Conservation (phyloP, 2,329 filamentous ascomycete species). For the Phialophora tarda region DNA sequence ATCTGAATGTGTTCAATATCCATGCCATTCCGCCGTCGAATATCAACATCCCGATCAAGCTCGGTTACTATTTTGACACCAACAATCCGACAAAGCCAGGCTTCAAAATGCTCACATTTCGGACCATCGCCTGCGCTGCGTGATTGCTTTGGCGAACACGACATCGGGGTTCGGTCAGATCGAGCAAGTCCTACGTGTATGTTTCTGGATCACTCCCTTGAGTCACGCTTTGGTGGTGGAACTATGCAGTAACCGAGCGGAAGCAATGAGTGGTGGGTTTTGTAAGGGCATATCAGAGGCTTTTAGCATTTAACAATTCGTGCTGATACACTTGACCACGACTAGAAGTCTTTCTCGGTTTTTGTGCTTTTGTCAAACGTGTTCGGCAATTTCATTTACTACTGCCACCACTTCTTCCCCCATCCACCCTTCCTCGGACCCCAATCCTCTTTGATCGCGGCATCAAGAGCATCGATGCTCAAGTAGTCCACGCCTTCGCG, state of each 20-base stretch:
- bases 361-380: too few species aligned
- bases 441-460: conserved; percentile 53
- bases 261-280: background rate
- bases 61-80: conserved; percentile 1
- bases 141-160: background rate
- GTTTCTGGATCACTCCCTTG: background rate
- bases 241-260: too few species aligned
- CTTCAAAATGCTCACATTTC: conserved; percentile 3
- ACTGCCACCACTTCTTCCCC: conserved; percentile 23
- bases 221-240: background rate
- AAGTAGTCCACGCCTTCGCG: conserved; percentile 61
- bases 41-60: conserved; percentile 8
- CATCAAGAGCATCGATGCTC: conserved; percentile 59
- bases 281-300: background rate
- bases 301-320: background rate
- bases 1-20: conserved; percentile 5
- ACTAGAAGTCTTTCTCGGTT: too few species aligned
- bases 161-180: background rate
- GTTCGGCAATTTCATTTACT: conserved; percentile 2
- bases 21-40: background rate
- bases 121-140: background rate
- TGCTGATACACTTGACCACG: background rate
- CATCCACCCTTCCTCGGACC: conserved; percentile 22
- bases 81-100: conserved; percentile 4
- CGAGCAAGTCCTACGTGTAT: background rate